Evolutionary conservation across 768 basidiomycete species (phyloP).

Genomic region (Sistotremastrum suecicum): DNA sequence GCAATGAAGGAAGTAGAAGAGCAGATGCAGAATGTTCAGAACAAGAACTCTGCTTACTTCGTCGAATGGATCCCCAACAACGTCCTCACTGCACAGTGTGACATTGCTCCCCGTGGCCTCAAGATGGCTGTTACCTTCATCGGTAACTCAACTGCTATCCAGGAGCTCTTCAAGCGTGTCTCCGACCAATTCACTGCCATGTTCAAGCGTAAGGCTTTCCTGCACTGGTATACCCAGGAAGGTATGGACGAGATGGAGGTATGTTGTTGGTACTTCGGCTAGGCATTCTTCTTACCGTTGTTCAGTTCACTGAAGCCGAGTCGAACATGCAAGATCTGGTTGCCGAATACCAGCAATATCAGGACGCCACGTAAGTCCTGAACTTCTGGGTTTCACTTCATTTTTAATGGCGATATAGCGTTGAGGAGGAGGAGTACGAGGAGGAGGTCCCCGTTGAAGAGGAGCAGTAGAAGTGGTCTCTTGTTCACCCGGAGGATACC

Average conservation of each 20-base stretch:
- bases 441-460: constrained; percentile 56
- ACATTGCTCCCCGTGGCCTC: constrained; percentile 87
- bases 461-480: constrained; percentile 22
- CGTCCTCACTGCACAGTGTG: constrained; percentile 94
- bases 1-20: constrained; percentile 99
- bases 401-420: constrained; percentile 25
- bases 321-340: constrained; percentile 99
- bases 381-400: background rate
- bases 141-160: constrained; percentile 94
- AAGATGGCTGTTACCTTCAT: constrained; percentile 98
- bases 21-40: constrained; percentile 95
- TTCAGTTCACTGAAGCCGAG: constrained; percentile 90
- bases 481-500: too few relatives aligned
- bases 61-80: constrained; percentile 99
- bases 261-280: constrained; percentile 8
- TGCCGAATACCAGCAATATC: constrained; percentile 95
- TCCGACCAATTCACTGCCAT: constrained; percentile 97
- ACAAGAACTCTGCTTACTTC: constrained; percentile 96
- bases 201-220: constrained; percentile 98
- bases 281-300: constrained; percentile 3
- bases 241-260: constrained; percentile 99
- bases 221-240: constrained; percentile 99
- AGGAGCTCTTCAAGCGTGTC: constrained; percentile 98
- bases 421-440: constrained; percentile 85
- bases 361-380: constrained; percentile 76